phyloP scores from a whole-genome alignment of 345 rosid genomes.

The Linum trigynum region DNA sequence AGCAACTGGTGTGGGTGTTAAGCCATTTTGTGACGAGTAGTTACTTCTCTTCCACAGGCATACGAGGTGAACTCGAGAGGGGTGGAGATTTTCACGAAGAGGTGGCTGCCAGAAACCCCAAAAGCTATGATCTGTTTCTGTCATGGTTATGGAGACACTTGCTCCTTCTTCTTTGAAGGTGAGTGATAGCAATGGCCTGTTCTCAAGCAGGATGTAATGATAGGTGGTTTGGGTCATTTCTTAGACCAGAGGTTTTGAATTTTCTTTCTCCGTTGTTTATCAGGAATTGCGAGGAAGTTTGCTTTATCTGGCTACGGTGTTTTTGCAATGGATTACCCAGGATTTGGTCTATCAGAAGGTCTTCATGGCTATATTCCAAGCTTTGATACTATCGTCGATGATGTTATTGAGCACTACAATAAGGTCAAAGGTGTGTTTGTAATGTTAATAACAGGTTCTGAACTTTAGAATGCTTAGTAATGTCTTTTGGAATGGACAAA shows the following conservation, averaged over 20 bases:
- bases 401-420: slow-evolving; percentile 75
- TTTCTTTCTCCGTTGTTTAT: slow-evolving; percentile 4
- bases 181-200: slow-evolving; percentile 47
- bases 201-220: slow-evolving; percentile 4
- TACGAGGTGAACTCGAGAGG: slow-evolving; percentile 82
- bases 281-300: slow-evolving; percentile 89
- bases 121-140: slow-evolving; percentile 76
- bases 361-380: slow-evolving; percentile 75
- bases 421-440: slow-evolving; percentile 55
- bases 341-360: slow-evolving; percentile 91
- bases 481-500: background rate
- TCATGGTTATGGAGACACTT: slow-evolving; percentile 97
- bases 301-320: slow-evolving; percentile 74
- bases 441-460: background rate
- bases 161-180: slow-evolving; percentile 96
- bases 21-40: background rate
- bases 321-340: slow-evolving; percentile 94
- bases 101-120: slow-evolving; percentile 77
- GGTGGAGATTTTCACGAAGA: slow-evolving; percentile 68
- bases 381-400: slow-evolving; percentile 68
- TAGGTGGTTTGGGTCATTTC: slow-evolving; percentile 15
- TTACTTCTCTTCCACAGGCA: slow-evolving; percentile 29
- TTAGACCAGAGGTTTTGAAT: background rate
- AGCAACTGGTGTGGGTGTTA: background rate
- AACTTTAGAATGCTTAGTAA: too few relatives aligned